These are phyloP conservation scores for Zoysia japonica DNA, from an alignment of 176 grass and related monocot species.

Conservation along the genomic window DNA sequence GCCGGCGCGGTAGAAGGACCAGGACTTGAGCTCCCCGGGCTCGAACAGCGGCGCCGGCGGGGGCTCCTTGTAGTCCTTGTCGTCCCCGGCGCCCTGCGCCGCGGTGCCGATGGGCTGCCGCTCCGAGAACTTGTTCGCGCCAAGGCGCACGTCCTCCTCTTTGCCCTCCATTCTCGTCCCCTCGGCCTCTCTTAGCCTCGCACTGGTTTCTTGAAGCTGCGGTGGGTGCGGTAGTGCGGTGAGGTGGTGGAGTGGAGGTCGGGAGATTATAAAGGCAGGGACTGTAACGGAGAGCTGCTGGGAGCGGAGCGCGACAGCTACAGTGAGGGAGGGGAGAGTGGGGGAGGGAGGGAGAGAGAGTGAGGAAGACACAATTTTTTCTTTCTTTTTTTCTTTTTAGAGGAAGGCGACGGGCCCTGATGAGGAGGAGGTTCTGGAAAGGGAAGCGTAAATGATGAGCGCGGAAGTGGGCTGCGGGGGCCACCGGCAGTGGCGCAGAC, in stretches of 20 bases:
- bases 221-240: not conserved
- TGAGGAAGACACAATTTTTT: slow-evolving; percentile 1
- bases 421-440: slow-evolving; percentile 43
- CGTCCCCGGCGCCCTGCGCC: slow-evolving; percentile 61
- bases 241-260: not conserved
- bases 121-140: slow-evolving; percentile 78
- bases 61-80: slow-evolving; percentile 87
- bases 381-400: not conserved
- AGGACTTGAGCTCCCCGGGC: slow-evolving; percentile 82
- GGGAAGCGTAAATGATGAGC: slow-evolving; percentile 15
- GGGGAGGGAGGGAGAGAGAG: not conserved
- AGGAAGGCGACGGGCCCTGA: not conserved
- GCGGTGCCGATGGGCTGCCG: slow-evolving; percentile 81
- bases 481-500: slow-evolving; percentile 6
- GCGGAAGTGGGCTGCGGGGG: slow-evolving; percentile 9
- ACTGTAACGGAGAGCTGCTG: not conserved
- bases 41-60: slow-evolving; percentile 80
- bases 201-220: not conserved
- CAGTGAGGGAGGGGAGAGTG: slow-evolving; percentile 6
- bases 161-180: slow-evolving; percentile 62
- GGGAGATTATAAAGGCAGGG: slow-evolving; percentile 37
- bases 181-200: not conserved
- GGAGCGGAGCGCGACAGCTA: not conserved
- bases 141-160: slow-evolving; percentile 83
- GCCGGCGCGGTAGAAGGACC: slow-evolving; percentile 95